phyloP scores from a whole-genome alignment of 768 basidiomycete species.

The Russula compacta region DNA sequence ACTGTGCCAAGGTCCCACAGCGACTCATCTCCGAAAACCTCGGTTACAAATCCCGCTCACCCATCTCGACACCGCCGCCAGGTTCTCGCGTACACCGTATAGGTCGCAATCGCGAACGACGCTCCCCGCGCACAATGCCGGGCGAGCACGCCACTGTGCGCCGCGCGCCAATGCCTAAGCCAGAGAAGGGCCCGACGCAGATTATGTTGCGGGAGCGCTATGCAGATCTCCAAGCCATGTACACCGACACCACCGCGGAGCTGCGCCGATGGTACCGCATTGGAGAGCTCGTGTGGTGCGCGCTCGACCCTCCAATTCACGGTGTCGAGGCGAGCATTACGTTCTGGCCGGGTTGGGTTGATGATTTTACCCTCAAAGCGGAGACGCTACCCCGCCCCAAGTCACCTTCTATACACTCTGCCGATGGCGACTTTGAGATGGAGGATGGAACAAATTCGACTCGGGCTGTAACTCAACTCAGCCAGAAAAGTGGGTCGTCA shows the following conservation, averaged over 20 bases:
- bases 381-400: slow-evolving; percentile 29
- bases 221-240: slow-evolving; percentile 52
- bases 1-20: slow-evolving; percentile 63
- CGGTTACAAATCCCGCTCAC: slow-evolving; percentile 31
- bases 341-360: slow-evolving; percentile 69
- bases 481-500: neutral
- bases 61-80: neutral
- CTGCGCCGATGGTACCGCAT: slow-evolving; percentile 55
- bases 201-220: slow-evolving; percentile 54
- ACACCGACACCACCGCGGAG: slow-evolving; percentile 35
- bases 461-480: neutral
- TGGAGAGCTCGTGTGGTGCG: slow-evolving; percentile 66
- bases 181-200: slow-evolving; percentile 31
- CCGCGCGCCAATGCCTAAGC: slow-evolving; percentile 30
- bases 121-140: slow-evolving; percentile 1
- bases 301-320: slow-evolving; percentile 41
- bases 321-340: slow-evolving; percentile 40
- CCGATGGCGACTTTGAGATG: slow-evolving; percentile 21
- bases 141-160: slow-evolving; percentile 37
- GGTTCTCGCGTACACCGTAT: slow-evolving; percentile 12
- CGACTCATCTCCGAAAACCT: slow-evolving; percentile 58
- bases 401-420: slow-evolving; percentile 14
- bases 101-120: slow-evolving; percentile 11
- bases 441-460: slow-evolving; percentile 10
- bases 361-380: slow-evolving; percentile 44